Conservation (phyloP, 805 yeast genomes). For the Zygoascus bituminiphila region DNA sequence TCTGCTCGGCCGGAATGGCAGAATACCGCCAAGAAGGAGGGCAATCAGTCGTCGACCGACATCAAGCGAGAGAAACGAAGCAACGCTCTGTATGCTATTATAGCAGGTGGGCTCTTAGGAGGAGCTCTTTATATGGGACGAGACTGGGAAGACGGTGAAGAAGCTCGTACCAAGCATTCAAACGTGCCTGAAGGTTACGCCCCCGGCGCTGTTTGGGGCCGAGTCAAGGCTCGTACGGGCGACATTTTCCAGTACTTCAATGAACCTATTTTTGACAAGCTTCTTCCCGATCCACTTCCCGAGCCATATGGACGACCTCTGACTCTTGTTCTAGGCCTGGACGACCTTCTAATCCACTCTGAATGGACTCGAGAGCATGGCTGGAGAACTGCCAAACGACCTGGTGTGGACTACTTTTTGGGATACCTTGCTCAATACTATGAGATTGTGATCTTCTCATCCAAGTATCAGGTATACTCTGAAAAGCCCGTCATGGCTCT, state of each 20-base stretch:
- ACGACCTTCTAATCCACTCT: conserved; percentile 83
- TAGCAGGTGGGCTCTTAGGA: conserved; percentile 38
- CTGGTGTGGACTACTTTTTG: conserved; percentile 93
- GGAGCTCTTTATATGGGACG: conserved; percentile 64
- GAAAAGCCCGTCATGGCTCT: conserved; percentile 79
- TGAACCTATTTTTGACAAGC: conserved; percentile 89
- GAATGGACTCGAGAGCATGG: conserved; percentile 89
- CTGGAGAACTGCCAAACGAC: conserved; percentile 98
- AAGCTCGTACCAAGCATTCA: conserved; percentile 37
- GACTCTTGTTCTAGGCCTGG: conserved; percentile 82
- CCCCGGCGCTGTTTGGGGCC: conserved; percentile 53
- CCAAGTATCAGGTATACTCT: conserved; percentile 76
- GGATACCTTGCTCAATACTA: conserved; percentile 93
- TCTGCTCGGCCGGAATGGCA: conserved; percentile 35
- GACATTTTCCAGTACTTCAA: conserved; percentile 75
- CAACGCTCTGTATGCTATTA: conserved; percentile 57
- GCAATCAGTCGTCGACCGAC: conserved; percentile 25
- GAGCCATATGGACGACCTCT: conserved; percentile 88
- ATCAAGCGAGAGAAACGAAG: conserved; percentile 73
- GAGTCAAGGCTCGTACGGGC: conserved; percentile 64
- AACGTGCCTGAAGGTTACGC: conserved; percentile 59
- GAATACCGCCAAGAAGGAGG: conserved; percentile 39
- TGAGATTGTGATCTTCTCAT: conserved; percentile 86
- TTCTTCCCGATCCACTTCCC: conserved; percentile 87
- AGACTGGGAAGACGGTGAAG: conserved; percentile 78